Conservation (phyloP, 202 grass and related monocot genomes). For the Digitaria exilis region DNA sequence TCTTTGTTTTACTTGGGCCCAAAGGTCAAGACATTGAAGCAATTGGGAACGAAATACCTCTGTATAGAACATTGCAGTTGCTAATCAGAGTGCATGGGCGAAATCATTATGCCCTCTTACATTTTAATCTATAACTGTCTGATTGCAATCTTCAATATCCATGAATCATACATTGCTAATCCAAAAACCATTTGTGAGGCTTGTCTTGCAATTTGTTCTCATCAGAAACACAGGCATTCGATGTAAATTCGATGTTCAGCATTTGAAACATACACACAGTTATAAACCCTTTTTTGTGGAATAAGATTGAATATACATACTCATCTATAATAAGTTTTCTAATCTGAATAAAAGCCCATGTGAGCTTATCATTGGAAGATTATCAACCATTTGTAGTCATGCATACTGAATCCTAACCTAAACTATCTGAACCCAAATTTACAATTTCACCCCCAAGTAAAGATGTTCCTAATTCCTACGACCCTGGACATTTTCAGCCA, state of each 20-base stretch:
- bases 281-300: background rate
- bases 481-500: background rate
- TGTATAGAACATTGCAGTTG: background rate
- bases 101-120: background rate
- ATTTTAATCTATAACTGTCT: background rate
- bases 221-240: background rate
- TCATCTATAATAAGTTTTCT: background rate
- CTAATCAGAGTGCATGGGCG: background rate
- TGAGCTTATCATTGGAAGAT: background rate
- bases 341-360: background rate
- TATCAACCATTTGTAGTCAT: background rate
- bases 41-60: background rate
- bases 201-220: background rate
- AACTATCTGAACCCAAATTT: slow-evolving; percentile 34
- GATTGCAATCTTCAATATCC: background rate
- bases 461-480: slow-evolving; percentile 25
- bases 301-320: background rate
- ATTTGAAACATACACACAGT: background rate
- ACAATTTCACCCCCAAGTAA: slow-evolving; percentile 31
- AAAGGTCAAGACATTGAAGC: background rate
- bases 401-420: slow-evolving; percentile 16
- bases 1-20: background rate
- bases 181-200: background rate
- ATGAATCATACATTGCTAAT: background rate
- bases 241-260: background rate